A percentile compares a stretch with the other conserved stretches of the same genome.
phyloP scores from a whole-genome alignment of 495 filamentous ascomycete species.

The Penicillium cinerascens region DNA sequence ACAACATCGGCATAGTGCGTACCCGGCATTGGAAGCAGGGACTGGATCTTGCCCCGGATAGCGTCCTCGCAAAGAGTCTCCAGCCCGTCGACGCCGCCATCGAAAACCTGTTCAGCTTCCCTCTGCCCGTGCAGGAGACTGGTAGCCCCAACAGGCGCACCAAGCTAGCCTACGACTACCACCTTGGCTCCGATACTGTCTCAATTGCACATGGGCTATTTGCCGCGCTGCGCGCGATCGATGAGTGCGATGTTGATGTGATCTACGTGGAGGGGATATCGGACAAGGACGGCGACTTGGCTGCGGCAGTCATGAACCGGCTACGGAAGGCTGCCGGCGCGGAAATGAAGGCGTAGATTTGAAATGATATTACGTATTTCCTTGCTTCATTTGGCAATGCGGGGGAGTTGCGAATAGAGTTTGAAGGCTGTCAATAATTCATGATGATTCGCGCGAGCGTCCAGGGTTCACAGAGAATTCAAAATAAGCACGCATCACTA shows the following conservation, averaged over 20 bases:
- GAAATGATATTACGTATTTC: slow-evolving; percentile 11
- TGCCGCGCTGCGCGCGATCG: slow-evolving; percentile 79
- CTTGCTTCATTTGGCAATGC: not conserved
- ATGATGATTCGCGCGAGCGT: not conserved
- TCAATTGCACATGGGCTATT: slow-evolving; percentile 84
- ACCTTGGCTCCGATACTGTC: slow-evolving; percentile 63
- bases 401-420: slow-evolving; percentile 6
- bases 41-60: slow-evolving; percentile 26
- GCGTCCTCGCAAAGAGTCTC: slow-evolving; percentile 21
- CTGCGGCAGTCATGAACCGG: slow-evolving; percentile 96
- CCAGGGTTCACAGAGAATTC: not conserved
- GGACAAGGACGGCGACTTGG: slow-evolving; percentile 69
- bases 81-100: slow-evolving; percentile 27
- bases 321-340: slow-evolving; percentile 78
- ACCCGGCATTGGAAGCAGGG: slow-evolving; percentile 44
- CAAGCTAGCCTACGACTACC: slow-evolving; percentile 45
- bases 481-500: no score
- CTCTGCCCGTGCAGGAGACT: slow-evolving; percentile 28
- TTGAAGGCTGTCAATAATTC: not conserved
- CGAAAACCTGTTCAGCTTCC: slow-evolving; percentile 30
- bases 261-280: slow-evolving; percentile 91
- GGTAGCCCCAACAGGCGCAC: slow-evolving; percentile 19
- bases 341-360: slow-evolving; percentile 35
- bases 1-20: slow-evolving; percentile 46
- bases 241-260: slow-evolving; percentile 70